These are phyloP conservation scores for Eucalyptus shirleyi DNA, from an alignment of 345 rosid species.

Conservation along the genomic window DNA sequence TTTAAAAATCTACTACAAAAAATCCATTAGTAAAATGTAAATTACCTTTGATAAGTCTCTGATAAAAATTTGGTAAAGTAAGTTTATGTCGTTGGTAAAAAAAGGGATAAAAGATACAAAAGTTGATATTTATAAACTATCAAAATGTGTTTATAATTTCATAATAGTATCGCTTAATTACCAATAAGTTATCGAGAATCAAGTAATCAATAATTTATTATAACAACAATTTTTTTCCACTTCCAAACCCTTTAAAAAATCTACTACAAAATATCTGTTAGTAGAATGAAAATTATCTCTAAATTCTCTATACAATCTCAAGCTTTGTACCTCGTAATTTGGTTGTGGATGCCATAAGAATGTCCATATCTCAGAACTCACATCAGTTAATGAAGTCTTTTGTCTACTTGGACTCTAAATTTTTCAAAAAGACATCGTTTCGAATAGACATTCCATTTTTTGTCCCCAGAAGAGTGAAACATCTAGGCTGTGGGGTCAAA, in stretches of 20 bases:
- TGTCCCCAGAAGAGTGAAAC: not conserved
- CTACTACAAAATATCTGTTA: not conserved
- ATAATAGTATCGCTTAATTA: not conserved
- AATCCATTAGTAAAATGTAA: not conserved
- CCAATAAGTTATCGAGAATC: not conserved
- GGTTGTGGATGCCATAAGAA: not conserved
- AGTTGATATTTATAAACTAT: too few species aligned
- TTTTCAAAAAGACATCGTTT: not conserved
- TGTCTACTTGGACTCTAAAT: not conserved
- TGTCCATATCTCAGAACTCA: not conserved
- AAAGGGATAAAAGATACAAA: not conserved
- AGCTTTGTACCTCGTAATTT: not conserved
- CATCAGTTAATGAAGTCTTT: not conserved
- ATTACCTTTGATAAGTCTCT: not conserved
- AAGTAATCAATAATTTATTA: accelerated
- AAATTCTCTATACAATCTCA: not conserved
- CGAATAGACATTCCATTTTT: not conserved
- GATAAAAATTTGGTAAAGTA: too few species aligned
- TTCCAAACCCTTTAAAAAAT: not conserved
- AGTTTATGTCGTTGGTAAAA: not conserved
- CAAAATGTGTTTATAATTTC: not conserved
- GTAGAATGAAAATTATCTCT: not conserved
- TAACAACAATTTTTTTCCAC: not conserved
- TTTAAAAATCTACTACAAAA: not conserved
- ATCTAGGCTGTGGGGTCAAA: not conserved